Conservation (phyloP, 768 basidiomycete species). For the Jaapia argillacea region DNA sequence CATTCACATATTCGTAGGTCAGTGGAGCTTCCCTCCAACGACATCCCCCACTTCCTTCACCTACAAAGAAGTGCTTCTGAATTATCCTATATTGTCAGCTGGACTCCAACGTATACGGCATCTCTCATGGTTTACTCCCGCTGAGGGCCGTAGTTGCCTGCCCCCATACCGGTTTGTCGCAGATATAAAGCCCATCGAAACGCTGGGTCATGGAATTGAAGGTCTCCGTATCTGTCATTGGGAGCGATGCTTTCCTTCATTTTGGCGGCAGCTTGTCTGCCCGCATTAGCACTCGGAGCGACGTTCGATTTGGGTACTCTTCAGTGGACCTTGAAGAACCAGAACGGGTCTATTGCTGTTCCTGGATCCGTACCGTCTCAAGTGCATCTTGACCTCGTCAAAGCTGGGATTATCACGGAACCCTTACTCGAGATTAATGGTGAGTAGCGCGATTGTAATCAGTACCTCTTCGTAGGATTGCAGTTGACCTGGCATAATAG, state of each 20-base stretch:
- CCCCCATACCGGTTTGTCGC: too few relatives aligned
- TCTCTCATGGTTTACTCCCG: too few relatives aligned
- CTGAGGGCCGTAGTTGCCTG: too few relatives aligned
- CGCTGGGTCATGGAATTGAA: too few relatives aligned
- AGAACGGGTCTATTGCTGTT: constrained; percentile 43
- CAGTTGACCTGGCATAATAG: constrained; percentile 14
- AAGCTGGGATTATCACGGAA: constrained; percentile 42
- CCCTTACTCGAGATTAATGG: constrained; percentile 46
- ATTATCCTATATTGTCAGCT: too few relatives aligned
- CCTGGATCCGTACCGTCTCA: constrained; percentile 43
- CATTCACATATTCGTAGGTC: too few relatives aligned
- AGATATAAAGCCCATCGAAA: too few relatives aligned
- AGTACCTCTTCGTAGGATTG: not conserved
- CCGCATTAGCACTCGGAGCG: constrained; percentile 9
- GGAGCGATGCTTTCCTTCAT: not conserved
- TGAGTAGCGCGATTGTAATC: constrained; percentile 13
- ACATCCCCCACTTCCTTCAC: too few relatives aligned
- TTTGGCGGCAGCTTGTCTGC: constrained; percentile 4
- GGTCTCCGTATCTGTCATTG: too few relatives aligned
- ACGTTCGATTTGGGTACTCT: constrained; percentile 35
- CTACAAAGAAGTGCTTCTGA: too few relatives aligned
- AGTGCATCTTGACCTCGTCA: constrained; percentile 40
- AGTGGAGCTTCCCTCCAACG: too few relatives aligned
- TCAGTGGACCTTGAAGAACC: constrained; percentile 42
- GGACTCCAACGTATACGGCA: too few relatives aligned